Base-by-base conservation (phyloP, 1,284 basidiomycete genomes). In the Malassezia brasiliensis region DNA sequence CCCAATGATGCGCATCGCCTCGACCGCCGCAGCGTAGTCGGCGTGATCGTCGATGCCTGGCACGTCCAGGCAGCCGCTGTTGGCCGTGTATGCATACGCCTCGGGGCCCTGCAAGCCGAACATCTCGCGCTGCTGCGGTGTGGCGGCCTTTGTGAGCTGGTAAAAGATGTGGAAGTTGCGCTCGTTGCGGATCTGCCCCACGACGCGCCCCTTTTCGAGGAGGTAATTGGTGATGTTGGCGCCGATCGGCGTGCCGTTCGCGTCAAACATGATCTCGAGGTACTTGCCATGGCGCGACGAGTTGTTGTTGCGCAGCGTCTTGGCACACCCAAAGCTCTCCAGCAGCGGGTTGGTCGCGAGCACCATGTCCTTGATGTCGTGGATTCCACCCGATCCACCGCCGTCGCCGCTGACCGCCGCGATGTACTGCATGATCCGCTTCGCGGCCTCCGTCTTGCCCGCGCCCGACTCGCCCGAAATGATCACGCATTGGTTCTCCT, bases 301-400 rank as follows among this genome's bases (percentile, higher is more conserved):
- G 76, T 99, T 99, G 78, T 99, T 96, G 76, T 99, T 99, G 53
- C 94, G 83, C 60, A 99, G 80, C 15, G 94, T 99, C 79, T 98
- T 99, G 25, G 94, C 94, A 77, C 94, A 98, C 22, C 94, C 94
- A 66, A 99, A 99, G 77, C 88, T 93, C 77, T 99, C 94, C 61
- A 99, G 79, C 38, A 99, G 77, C 20, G 94, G 94, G 76, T 99
- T 98, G 15, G 94, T 99, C 9, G 94, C 94, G 39, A 99, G 80
- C n/a, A 98, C 94, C 94, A 99, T 99, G 73, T 98, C 91, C 79
- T 98, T 96, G 77, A 98, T 91, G 75, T 90, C 86, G 74, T 93
- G 88, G 62, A 98, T 96, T n/a, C 38, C 38, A 31, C 75, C 68
- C 50, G 52, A 52, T 31, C 56, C 61, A 69, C 85, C 85, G 61